phyloP scores from a whole-genome alignment of 331 rosid genomes.

The Malus hybrid region DNA sequence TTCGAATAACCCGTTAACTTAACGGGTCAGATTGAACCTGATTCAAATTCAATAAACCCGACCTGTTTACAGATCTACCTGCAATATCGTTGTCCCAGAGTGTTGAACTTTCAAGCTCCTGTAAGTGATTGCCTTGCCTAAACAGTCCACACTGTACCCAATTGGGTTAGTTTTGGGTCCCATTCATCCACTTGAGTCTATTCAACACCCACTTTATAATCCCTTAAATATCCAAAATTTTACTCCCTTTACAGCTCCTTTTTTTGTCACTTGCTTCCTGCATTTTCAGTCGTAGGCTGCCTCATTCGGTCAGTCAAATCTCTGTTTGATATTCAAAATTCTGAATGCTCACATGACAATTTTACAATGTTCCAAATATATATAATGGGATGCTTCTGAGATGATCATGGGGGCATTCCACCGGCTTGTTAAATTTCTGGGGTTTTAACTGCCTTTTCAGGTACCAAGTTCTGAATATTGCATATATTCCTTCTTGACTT shows the following conservation, averaged over 20 bases:
- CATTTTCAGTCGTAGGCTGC: not conserved
- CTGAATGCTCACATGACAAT: slow-evolving; percentile 13
- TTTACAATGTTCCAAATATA: slow-evolving; percentile 12
- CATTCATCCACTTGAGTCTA: slow-evolving; percentile 22
- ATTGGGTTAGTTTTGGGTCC: slow-evolving; percentile 41
- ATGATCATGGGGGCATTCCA: slow-evolving; percentile 30
- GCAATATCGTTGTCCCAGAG: not conserved
- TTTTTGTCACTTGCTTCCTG: not conserved
- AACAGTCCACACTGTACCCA: not conserved
- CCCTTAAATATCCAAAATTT: not conserved
- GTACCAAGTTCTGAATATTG: slow-evolving; percentile 19
- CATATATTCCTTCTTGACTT: not conserved
- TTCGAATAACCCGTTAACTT: slow-evolving; percentile 12
- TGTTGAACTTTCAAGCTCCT: slow-evolving; percentile 6
- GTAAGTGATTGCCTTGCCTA: slow-evolving; percentile 26
- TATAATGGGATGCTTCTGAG: not conserved
- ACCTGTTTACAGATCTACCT: too few species aligned
- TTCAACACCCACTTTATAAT: slow-evolving; percentile 24
- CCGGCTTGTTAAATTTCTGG: slow-evolving; percentile 30
- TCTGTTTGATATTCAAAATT: slow-evolving; percentile 10
- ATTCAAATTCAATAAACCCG: too few species aligned
- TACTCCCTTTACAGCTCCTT: slow-evolving; percentile 18
- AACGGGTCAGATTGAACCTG: too few species aligned
- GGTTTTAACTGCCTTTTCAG: slow-evolving; percentile 30
- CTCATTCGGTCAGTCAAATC: not conserved